phyloP scores from a whole-genome alignment of 345 rosid species.

The Cardamine chenopodiifolia region DNA sequence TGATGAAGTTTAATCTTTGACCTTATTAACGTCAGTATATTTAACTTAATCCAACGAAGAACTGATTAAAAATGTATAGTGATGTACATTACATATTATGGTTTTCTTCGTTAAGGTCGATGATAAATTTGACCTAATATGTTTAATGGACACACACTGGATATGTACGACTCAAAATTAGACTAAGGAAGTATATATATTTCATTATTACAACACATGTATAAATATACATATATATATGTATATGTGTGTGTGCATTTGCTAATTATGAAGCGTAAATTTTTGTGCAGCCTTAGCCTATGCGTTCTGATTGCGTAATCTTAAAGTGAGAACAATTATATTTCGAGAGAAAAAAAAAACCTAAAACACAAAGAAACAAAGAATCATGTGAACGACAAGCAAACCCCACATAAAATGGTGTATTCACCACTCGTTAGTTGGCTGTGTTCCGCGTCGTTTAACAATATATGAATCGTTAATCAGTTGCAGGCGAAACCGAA shows the following conservation, averaged over 20 bases:
- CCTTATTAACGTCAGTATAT: background rate
- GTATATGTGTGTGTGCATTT: background rate
- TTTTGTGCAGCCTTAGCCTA: slow-evolving; percentile 23
- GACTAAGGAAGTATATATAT: background rate
- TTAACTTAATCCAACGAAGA: background rate
- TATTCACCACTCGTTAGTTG: slow-evolving; percentile 22
- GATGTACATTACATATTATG: background rate
- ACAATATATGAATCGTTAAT: slow-evolving; percentile 1
- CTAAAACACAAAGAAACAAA: background rate
- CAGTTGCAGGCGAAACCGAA: background rate
- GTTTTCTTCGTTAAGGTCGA: background rate
- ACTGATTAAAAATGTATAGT: background rate
- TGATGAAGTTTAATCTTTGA: background rate
- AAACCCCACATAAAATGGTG: slow-evolving; percentile 35
- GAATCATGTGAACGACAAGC: slow-evolving; percentile 38
- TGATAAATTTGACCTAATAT: background rate
- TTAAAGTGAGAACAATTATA: slow-evolving; percentile 30
- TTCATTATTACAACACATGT: background rate
- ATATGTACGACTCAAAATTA: background rate
- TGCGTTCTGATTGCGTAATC: slow-evolving; percentile 34
- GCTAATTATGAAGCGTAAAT: slow-evolving; percentile 33
- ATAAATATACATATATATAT: background rate
- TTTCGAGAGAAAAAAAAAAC: background rate
- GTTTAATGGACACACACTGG: background rate
- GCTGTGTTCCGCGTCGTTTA: slow-evolving; percentile 6